Conservation (phyloP, 1,284 basidiomycete genomes). For the Puccinia coronata region DNA sequence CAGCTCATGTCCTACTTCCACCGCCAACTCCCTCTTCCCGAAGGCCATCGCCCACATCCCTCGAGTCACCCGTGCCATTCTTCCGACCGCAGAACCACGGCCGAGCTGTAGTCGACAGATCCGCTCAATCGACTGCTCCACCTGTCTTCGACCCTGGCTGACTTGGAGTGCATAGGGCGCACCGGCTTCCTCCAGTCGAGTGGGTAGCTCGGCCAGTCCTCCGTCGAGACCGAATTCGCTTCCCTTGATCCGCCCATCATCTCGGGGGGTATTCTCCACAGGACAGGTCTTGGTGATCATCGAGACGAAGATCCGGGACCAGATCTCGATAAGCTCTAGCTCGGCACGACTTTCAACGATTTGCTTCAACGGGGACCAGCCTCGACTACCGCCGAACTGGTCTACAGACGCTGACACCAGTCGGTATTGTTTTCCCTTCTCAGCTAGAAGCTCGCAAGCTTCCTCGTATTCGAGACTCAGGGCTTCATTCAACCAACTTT, state of each 20-base stretch:
- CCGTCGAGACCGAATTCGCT: conserved; percentile 25
- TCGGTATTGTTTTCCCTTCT: neutral
- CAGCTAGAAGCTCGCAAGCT: conserved; percentile 46
- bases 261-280: conserved; percentile 7
- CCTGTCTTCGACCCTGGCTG: neutral
- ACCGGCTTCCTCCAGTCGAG: conserved; percentile 39
- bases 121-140: conserved; percentile 39
- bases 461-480: conserved; percentile 50
- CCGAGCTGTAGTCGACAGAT: conserved; percentile 28
- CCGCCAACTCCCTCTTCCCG: conserved; percentile 11
- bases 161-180: conserved; percentile 39
- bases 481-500: conserved; percentile 52
- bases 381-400: conserved; percentile 31
- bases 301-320: conserved; percentile 53
- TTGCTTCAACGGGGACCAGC: conserved; percentile 52
- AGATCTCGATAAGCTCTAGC: conserved; percentile 52
- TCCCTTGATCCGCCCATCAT: neutral
- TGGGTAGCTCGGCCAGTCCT: conserved; percentile 32
- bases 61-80: conserved; percentile 26
- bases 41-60: conserved; percentile 48
- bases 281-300: conserved; percentile 51
- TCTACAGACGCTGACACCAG: conserved; percentile 22
- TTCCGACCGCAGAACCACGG: conserved; percentile 15
- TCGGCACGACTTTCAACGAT: conserved; percentile 52
- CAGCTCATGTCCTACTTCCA: conserved; percentile 10